Conservation (phyloP, 495 filamentous ascomycete genomes). For the Achaetomiella virescens region DNA sequence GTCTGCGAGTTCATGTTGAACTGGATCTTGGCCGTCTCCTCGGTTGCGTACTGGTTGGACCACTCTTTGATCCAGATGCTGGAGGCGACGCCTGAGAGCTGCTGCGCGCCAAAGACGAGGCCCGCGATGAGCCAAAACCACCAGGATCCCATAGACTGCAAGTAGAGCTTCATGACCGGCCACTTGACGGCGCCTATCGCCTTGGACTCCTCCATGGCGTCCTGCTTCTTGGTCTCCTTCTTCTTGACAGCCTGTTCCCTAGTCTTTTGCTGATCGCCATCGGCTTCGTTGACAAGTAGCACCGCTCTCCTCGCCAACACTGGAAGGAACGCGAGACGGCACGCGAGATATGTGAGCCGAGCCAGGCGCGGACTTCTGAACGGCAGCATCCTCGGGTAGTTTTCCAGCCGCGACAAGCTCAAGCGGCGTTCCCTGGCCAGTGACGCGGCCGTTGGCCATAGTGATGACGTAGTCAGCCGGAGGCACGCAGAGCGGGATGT, state of each 20-base stretch:
- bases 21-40: conserved; percentile 21
- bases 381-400: conserved; percentile 68
- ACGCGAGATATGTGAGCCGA: conserved; percentile 61
- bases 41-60: conserved; percentile 52
- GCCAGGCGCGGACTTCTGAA: conserved; percentile 58
- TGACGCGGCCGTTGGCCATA: conserved; percentile 78
- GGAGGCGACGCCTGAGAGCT: conserved; percentile 74
- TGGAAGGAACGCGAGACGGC: conserved; percentile 70
- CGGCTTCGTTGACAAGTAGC: conserved; percentile 41
- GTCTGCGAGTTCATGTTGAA: conserved; percentile 35
- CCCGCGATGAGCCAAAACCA: conserved; percentile 81
- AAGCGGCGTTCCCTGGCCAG: conserved; percentile 65
- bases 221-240: conserved; percentile 42
- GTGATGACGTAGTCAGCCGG: conserved; percentile 72
- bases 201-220: conserved; percentile 64
- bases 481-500: conserved; percentile 76
- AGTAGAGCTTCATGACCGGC: conserved; percentile 75
- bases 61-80: conserved; percentile 94
- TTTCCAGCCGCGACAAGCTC: conserved; percentile 77
- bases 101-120: conserved; percentile 69
- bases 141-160: conserved; percentile 86
- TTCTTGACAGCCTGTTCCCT: conserved; percentile 39
- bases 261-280: conserved; percentile 27
- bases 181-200: conserved; percentile 79
- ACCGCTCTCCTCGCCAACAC: conserved; percentile 48